Conservation (phyloP, 73 alveolate genomes). For the Paramecium pentaurelia region DNA sequence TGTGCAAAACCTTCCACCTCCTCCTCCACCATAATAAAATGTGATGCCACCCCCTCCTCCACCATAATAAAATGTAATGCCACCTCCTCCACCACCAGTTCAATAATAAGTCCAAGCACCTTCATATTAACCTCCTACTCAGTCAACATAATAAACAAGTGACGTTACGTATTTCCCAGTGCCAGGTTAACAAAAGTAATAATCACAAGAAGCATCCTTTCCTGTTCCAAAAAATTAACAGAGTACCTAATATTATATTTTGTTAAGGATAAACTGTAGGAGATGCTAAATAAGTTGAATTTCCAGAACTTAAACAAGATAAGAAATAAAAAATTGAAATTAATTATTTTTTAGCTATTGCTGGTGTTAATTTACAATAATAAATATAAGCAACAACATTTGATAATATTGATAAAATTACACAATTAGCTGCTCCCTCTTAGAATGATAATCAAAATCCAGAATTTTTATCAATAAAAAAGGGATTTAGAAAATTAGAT, state of each 20-base stretch:
- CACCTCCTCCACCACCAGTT: not conserved
- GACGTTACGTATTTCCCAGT: constrained; percentile 29
- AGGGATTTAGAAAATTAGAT: constrained; percentile 22
- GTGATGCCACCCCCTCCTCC: constrained; percentile 4
- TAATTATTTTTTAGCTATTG: not conserved
- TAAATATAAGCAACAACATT: not conserved
- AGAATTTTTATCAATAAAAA: not conserved
- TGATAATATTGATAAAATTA: not conserved
- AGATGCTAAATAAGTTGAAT: not conserved
- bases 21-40: not conserved
- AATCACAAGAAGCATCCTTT: not conserved
- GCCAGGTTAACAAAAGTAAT: constrained; percentile 12
- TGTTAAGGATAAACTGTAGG: not conserved
- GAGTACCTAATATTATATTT: not conserved
- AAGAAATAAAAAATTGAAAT: not conserved
- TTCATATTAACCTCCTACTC: not conserved
- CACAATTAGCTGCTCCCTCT: constrained; percentile 2
- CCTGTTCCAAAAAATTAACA: constrained; percentile 24
- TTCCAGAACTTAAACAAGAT: not conserved
- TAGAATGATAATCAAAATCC: not conserved
- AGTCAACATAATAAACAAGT: not conserved
- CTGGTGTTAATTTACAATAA: not conserved
- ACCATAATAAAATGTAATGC: not conserved
- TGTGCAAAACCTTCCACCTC: not conserved
- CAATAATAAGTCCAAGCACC: not conserved